phyloP scores from a whole-genome alignment of 179 eudicot species.

The Beta corolliflora region DNA sequence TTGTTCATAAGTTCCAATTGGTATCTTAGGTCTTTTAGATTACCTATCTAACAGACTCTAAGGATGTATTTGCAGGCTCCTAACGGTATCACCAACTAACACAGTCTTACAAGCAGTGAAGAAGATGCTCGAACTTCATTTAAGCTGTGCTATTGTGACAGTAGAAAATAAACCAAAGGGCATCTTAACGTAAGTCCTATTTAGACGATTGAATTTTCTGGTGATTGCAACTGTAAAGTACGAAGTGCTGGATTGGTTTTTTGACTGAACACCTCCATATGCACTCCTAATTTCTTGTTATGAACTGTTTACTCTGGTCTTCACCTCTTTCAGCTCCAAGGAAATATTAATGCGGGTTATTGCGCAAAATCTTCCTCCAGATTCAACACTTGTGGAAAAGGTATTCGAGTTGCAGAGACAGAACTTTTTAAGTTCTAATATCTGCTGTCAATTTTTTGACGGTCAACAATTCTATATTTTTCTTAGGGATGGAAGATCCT shows the following conservation, averaged over 20 bases:
- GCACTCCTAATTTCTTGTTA: background rate
- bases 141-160: conserved; percentile 75
- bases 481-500: no score
- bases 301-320: background rate
- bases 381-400: no score
- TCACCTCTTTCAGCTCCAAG: conserved; percentile 63
- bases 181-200: no score
- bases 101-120: conserved; percentile 73
- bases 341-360: conserved; percentile 90
- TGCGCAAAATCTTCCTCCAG: conserved; percentile 72
- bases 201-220: background rate
- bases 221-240: background rate
- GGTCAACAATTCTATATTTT: no score
- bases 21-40: background rate
- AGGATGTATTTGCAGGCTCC: conserved; percentile 49
- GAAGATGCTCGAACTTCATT: conserved; percentile 72
- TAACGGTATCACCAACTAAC: conserved; percentile 80
- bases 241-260: background rate
- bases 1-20: conserved; percentile 9
- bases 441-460: no score
- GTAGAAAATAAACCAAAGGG: conserved; percentile 84
- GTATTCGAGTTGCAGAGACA: no score
- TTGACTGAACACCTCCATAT: background rate
- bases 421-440: no score
- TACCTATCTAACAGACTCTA: conserved; percentile 19